Evolutionary conservation across 352 stramenopile species (phyloP).

Genomic region (Pythium folliculosum): DNA sequence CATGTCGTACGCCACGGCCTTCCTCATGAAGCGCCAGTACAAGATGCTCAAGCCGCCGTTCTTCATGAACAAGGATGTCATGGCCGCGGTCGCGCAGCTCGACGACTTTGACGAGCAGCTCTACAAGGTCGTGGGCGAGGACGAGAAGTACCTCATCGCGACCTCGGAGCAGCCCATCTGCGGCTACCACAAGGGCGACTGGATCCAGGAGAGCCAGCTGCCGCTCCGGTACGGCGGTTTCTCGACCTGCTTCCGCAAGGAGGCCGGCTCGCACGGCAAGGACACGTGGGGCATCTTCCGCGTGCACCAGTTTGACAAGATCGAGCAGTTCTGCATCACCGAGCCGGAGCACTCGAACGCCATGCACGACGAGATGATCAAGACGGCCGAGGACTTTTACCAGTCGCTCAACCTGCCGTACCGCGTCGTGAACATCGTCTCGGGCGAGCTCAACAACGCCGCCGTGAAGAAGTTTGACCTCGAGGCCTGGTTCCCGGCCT

Average conservation of each 20-base stretch:
- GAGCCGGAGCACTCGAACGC: conserved; percentile 91
- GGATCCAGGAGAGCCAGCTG: conserved; percentile 84
- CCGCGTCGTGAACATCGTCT: conserved; percentile 99
- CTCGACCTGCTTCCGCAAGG: conserved; percentile 99
- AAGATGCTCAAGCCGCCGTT: conserved; percentile 99
- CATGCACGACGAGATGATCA: conserved; percentile 94
- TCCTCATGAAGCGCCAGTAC: conserved; percentile 95
- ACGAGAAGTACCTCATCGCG: conserved; percentile 99
- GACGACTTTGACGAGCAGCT: conserved; percentile 99
- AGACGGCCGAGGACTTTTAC: conserved; percentile 97
- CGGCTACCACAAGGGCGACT: conserved; percentile 96
- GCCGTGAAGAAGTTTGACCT: conserved; percentile 99
- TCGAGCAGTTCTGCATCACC: conserved; percentile 98
- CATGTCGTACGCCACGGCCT: conserved; percentile 98
- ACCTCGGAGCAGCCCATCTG: conserved; percentile 99
- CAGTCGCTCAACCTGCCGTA: conserved; percentile 98
- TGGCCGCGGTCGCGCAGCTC: conserved; percentile 98
- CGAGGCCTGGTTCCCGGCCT: conserved; percentile 99
- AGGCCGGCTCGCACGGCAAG: conserved; percentile 97
- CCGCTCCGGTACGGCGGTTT: conserved; percentile 93
- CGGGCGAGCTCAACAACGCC: conserved; percentile 97
- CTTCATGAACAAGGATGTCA: conserved; percentile 99
- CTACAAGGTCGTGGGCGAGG: conserved; percentile 98
- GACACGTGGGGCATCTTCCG: conserved; percentile 99
- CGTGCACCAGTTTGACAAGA: conserved; percentile 99